These are phyloP conservation scores for Phytopythium helicoides DNA, from an alignment of 352 stramenopile genomes.

Conservation along the genomic window DNA sequence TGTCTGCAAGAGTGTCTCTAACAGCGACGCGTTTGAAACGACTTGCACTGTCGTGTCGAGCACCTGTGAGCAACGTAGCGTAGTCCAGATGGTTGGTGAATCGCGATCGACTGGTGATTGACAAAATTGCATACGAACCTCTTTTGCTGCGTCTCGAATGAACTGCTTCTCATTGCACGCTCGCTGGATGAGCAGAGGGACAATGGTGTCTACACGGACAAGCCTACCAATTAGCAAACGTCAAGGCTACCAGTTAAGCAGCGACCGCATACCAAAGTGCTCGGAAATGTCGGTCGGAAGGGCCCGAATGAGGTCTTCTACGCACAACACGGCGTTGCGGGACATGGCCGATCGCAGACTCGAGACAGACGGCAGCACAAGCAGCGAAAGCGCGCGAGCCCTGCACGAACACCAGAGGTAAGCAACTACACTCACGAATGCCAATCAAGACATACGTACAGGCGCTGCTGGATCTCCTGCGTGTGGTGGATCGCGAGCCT, in stretches of 20 bases:
- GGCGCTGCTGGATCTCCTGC: slow-evolving; percentile 17
- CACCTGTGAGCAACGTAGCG: slow-evolving; percentile 10
- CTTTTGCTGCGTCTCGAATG: slow-evolving; percentile 51
- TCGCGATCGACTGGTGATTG: neutral
- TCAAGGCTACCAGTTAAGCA: neutral
- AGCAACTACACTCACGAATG: neutral
- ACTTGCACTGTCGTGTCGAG: slow-evolving; percentile 40
- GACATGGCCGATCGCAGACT: slow-evolving; percentile 65
- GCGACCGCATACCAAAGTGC: slow-evolving; percentile 24
- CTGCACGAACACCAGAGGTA: slow-evolving; percentile 3
- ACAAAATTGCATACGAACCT: slow-evolving; percentile 2
- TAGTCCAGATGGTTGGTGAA: neutral
- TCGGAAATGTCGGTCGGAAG: slow-evolving; percentile 18
- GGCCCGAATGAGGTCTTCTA: slow-evolving; percentile 53
- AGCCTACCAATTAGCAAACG: neutral
- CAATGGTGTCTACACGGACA: slow-evolving; percentile 21
- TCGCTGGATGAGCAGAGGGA: slow-evolving; percentile 53
- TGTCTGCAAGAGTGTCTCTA: slow-evolving; percentile 25
- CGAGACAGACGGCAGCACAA: slow-evolving; percentile 55
- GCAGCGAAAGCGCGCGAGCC: slow-evolving; percentile 13
- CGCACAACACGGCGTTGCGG: slow-evolving; percentile 61
- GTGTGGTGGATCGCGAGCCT: slow-evolving; percentile 37
- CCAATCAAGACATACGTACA: slow-evolving; percentile 17
- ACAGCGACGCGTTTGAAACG: slow-evolving; percentile 24
- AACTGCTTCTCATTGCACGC: slow-evolving; percentile 75